phyloP scores from a whole-genome alignment of 2,329 filamentous ascomycete genomes.

The Curvularia hawaiiensis region DNA sequence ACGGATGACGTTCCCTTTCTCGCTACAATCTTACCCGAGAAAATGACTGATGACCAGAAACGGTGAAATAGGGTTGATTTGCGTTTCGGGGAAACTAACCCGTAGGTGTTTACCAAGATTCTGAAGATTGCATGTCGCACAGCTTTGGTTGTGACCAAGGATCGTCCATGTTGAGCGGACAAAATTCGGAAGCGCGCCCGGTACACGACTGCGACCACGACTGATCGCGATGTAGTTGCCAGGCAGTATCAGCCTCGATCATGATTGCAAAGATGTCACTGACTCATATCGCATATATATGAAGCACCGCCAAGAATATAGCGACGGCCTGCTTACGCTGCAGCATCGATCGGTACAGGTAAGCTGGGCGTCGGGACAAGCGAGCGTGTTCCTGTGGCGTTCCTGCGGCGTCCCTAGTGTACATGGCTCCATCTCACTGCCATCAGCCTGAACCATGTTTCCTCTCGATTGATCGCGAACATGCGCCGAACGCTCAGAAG shows the following conservation, averaged over 20 bases:
- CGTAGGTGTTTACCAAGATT: background rate
- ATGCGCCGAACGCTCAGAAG: constrained; percentile 64
- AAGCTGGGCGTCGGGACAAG: background rate
- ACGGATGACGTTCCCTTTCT: no score
- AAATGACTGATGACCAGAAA: background rate
- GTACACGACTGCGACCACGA: background rate
- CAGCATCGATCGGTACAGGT: background rate
- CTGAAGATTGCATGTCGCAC: background rate
- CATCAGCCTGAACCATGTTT: constrained; percentile 14
- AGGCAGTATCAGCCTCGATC: background rate
- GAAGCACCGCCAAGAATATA: no score
- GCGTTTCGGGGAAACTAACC: no score
- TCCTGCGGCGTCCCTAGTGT: no score
- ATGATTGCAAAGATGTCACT: background rate
- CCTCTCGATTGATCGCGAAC: constrained; percentile 7
- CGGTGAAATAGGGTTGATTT: background rate
- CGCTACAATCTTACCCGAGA: background rate
- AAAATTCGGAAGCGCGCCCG: background rate
- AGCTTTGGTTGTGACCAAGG: background rate
- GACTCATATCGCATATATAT: background rate
- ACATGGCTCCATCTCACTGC: background rate
- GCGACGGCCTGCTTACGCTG: background rate
- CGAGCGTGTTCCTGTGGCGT: background rate
- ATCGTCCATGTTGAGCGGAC: background rate
- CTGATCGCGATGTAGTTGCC: background rate